These are phyloP conservation scores for Penicillium pancosmium DNA, from an alignment of 495 filamentous ascomycete genomes.

Conservation along the genomic window DNA sequence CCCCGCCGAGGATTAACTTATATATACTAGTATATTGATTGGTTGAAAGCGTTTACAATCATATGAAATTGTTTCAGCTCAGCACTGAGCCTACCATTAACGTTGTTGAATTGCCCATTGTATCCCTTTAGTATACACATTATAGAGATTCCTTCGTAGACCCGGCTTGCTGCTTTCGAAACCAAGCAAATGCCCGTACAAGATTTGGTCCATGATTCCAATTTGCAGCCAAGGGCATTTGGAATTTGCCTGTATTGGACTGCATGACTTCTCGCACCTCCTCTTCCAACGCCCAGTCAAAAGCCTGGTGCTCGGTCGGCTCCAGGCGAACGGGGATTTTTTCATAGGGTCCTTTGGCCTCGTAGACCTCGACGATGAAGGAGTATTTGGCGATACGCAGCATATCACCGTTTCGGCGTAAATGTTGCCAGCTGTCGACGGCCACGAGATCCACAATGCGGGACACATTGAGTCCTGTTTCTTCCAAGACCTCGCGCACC, in stretches of 20 bases:
- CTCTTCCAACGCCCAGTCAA: conserved; percentile 47
- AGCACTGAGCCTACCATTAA: background rate
- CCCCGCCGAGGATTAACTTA: conserved; percentile 60
- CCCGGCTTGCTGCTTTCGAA: background rate
- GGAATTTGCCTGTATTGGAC: conserved; percentile 13
- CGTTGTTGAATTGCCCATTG: background rate
- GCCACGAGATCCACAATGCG: conserved; percentile 46
- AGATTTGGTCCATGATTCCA: conserved; percentile 22
- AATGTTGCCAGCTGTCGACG: conserved; percentile 35
- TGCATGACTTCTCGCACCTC: conserved; percentile 30
- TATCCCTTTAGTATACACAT: no score
- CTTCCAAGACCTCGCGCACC: conserved; percentile 60
- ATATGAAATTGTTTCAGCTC: background rate
- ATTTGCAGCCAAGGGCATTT: conserved; percentile 2
- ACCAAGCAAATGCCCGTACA: conserved; percentile 22
- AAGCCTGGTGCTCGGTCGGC: conserved; percentile 47
- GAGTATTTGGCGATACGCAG: conserved; percentile 34
- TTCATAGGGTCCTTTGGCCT: conserved; percentile 24
- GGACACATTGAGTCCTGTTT: conserved; percentile 56
- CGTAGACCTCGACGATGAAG: conserved; percentile 43
- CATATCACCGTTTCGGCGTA: conserved; percentile 18
- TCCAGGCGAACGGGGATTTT: conserved; percentile 38
- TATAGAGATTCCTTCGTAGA: no score
- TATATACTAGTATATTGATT: background rate
- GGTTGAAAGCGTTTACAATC: background rate